Percentiles rank a stretch among this genome's conserved stretches.
These are phyloP conservation scores for Salix suchowensis DNA, from an alignment of 345 rosid genomes.

Conservation along the genomic window DNA sequence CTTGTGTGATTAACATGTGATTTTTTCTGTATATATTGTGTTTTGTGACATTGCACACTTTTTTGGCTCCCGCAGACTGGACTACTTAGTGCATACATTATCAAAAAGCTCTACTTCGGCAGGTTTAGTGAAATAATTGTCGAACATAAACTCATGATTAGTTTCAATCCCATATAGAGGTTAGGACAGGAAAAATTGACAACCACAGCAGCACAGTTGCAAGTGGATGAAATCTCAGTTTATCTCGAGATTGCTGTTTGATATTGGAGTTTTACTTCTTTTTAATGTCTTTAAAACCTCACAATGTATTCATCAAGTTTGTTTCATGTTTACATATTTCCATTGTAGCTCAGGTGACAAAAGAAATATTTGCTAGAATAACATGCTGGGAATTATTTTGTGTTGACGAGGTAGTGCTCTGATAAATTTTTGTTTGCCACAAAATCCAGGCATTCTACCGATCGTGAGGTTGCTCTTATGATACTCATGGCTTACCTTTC, in stretches of 20 bases:
- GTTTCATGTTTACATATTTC: not conserved
- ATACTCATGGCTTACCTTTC: constrained; percentile 93
- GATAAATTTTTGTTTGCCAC: constrained; percentile 4
- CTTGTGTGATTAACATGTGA: not conserved
- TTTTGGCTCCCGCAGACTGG: constrained; percentile 58
- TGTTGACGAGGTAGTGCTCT: not conserved
- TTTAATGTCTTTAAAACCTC: not conserved
- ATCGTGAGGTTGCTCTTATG: constrained; percentile 96
- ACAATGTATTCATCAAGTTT: not conserved
- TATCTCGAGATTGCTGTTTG: not conserved
- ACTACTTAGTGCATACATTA: constrained; percentile 78
- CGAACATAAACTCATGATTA: not conserved
- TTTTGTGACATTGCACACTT: not conserved
- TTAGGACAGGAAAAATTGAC: not conserved
- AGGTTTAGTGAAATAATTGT: constrained; percentile 46
- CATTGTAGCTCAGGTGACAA: not conserved
- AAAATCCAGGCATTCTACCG: constrained; percentile 71
- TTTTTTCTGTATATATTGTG: not conserved
- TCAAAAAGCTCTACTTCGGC: constrained; percentile 84
- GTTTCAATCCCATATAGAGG: not conserved
- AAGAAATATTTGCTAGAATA: not conserved
- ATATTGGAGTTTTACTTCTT: not conserved
- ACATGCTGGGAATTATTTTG: not conserved
- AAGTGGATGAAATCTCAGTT: not conserved
- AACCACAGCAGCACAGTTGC: not conserved